Conservation (phyloP, 805 yeast species). For the Candida corydali region DNA sequence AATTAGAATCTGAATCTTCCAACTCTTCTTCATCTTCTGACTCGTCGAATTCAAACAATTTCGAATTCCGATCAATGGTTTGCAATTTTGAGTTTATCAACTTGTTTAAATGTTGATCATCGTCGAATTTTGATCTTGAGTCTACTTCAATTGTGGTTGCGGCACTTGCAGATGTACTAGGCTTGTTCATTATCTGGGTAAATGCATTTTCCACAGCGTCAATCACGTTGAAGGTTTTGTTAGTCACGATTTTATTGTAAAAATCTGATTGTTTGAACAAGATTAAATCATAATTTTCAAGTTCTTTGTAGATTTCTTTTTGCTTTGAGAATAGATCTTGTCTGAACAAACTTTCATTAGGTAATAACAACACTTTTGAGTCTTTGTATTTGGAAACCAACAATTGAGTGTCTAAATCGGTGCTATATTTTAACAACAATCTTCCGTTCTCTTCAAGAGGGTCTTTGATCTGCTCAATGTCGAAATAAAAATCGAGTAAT, state of each 20-base stretch:
- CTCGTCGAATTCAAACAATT: conserved; percentile 26
- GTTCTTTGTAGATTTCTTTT: conserved; percentile 41
- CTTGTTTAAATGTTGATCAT: background rate
- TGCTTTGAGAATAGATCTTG: conserved; percentile 52
- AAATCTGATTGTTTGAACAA: conserved; percentile 43
- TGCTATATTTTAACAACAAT: conserved; percentile 40
- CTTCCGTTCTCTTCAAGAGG: conserved; percentile 57
- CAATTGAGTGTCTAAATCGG: conserved; percentile 48
- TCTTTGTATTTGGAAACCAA: conserved; percentile 32
- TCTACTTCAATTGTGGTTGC: background rate
- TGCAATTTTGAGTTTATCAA: background rate
- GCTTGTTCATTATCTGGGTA: conserved; percentile 47
- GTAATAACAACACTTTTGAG: background rate
- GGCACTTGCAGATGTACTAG: conserved; percentile 3
- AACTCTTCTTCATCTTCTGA: conserved; percentile 15
- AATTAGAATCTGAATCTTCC: conserved; percentile 5
- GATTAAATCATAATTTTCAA: conserved; percentile 52
- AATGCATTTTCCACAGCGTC: conserved; percentile 68
- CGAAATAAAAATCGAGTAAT: conserved; percentile 60
- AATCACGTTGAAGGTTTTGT: conserved; percentile 35
- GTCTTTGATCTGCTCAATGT: conserved; percentile 63
- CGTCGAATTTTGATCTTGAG: too few relatives aligned
- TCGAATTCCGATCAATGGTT: conserved; percentile 18
- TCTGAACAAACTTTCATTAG: background rate
- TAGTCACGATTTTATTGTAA: background rate